phyloP scores from a whole-genome alignment of 2,329 filamentous ascomycete genomes.

The Colletotrichum salicis region DNA sequence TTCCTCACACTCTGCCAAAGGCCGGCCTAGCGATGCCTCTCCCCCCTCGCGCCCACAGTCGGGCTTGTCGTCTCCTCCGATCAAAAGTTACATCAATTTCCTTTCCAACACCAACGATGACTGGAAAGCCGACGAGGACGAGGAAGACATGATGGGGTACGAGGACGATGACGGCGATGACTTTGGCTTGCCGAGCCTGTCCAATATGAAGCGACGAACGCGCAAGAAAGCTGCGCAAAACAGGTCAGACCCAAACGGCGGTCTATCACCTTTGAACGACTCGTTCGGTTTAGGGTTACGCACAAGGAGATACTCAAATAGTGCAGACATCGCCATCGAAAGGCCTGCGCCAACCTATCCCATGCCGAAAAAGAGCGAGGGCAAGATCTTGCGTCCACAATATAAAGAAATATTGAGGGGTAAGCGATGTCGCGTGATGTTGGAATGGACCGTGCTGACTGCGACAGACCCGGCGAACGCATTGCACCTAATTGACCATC shows the following conservation, averaged over 20 bases:
- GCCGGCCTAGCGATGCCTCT: slow-evolving; percentile 64
- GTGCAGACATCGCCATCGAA: slow-evolving; percentile 93
- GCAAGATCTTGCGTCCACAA: slow-evolving; percentile 94
- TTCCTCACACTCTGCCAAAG: slow-evolving; percentile 64
- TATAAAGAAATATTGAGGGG: slow-evolving; percentile 94
- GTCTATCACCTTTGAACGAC: slow-evolving; percentile 49
- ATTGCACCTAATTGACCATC: slow-evolving; percentile 91
- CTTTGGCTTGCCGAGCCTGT: slow-evolving; percentile 92
- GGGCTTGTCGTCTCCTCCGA: slow-evolving; percentile 69
- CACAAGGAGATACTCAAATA: slow-evolving; percentile 78
- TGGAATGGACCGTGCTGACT: slow-evolving; percentile 32
- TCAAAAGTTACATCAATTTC: slow-evolving; percentile 82
- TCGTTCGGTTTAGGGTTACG: slow-evolving; percentile 49
- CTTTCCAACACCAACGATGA: slow-evolving; percentile 84
- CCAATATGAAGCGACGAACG: slow-evolving; percentile 85
- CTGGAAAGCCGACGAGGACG: slow-evolving; percentile 80
- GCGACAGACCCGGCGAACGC: slow-evolving; percentile 83
- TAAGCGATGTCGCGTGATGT: slow-evolving; percentile 42
- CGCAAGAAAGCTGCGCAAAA: slow-evolving; percentile 61
- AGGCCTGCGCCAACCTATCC: slow-evolving; percentile 85
- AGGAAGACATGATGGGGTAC: slow-evolving; percentile 82
- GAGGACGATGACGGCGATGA: slow-evolving; percentile 92
- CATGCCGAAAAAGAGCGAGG: slow-evolving; percentile 87
- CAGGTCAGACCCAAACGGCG: slow-evolving; percentile 44
- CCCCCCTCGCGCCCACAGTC: slow-evolving; percentile 65